Conservation (phyloP, 257 asterid species). For the Solanum arcanum region DNA sequence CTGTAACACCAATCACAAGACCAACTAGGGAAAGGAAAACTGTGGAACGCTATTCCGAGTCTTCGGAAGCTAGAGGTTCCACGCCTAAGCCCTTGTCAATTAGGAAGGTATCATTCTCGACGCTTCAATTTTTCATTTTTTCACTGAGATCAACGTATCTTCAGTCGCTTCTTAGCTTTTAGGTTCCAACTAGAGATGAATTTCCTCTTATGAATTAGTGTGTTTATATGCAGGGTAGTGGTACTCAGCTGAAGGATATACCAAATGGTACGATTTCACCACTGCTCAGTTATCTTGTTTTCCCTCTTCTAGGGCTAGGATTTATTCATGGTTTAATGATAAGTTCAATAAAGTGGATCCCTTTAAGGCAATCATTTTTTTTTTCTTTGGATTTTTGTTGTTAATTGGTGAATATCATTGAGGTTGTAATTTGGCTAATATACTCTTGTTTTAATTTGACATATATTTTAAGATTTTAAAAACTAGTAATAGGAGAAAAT, state of each 20-base stretch:
- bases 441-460: not conserved
- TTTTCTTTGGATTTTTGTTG: not conserved
- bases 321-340: not conserved
- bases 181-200: not conserved
- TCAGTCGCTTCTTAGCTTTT: not conserved
- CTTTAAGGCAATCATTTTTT: not conserved
- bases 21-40: slow-evolving; percentile 63
- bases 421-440: not conserved
- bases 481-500: not conserved
- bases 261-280: slow-evolving; percentile 37
- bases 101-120: slow-evolving; percentile 31
- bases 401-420: not conserved
- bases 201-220: slow-evolving; percentile 1
- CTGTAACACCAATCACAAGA: slow-evolving; percentile 33
- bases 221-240: slow-evolving; percentile 41
- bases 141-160: not conserved
- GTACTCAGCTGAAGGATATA: slow-evolving; percentile 47
- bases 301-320: not conserved
- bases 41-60: slow-evolving; percentile 42
- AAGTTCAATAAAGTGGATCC: not conserved
- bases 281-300: not conserved
- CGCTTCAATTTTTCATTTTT: not conserved
- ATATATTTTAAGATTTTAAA: not conserved
- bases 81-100: slow-evolving; percentile 36
- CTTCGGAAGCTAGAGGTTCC: slow-evolving; percentile 16